These are phyloP conservation scores for Oehlia diaphana DNA, from an alignment of 192 early-diverging fungal genomes.

Conservation along the genomic window DNA sequence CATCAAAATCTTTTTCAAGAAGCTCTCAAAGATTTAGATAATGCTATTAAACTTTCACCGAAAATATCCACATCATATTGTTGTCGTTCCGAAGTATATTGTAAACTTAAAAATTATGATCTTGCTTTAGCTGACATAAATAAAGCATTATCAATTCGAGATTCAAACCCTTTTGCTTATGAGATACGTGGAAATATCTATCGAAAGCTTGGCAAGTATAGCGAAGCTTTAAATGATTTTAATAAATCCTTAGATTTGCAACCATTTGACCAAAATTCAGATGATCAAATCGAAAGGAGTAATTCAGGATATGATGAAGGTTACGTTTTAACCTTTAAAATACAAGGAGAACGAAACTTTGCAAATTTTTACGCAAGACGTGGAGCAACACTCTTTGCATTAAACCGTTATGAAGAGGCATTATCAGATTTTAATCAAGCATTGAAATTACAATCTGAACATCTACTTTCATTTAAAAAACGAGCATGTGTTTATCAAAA, in stretches of 20 bases:
- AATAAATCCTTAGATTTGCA: background rate
- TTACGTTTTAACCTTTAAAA: background rate
- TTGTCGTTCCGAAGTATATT: background rate
- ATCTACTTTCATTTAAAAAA: background rate
- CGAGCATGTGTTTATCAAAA: background rate
- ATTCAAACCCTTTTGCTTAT: background rate
- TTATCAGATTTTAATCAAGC: conserved; percentile 4
- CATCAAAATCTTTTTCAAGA: background rate
- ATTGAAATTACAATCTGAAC: background rate
- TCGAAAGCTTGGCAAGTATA: background rate
- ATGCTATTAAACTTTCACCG: background rate
- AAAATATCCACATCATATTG: background rate
- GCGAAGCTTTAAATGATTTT: background rate
- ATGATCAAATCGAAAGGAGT: background rate
- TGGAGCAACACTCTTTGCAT: background rate
- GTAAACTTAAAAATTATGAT: background rate
- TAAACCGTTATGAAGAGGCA: background rate
- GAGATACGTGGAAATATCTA: background rate
- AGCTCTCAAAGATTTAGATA: background rate
- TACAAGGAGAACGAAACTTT: background rate
- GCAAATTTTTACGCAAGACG: background rate
- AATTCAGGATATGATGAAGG: background rate
- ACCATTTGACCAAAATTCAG: background rate
- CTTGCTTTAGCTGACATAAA: background rate
- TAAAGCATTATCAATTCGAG: background rate